Evolutionary conservation across 2,329 filamentous ascomycete species (phyloP).

Genomic region (Clonostachys rhizophaga): DNA sequence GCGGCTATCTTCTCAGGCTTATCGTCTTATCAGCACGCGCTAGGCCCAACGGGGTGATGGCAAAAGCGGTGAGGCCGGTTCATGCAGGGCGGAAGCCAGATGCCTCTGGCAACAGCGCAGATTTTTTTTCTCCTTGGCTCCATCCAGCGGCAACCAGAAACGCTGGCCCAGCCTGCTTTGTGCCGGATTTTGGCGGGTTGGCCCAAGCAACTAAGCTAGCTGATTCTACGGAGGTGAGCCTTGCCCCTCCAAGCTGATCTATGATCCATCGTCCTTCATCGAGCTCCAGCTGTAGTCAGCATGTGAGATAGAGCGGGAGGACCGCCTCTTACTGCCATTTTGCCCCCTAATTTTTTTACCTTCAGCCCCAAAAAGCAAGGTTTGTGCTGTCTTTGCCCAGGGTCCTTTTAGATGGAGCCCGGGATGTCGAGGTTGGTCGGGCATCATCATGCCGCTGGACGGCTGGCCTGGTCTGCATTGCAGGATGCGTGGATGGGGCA

Average conservation of each 20-base stretch:
- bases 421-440: too few species aligned
- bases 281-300: too few species aligned
- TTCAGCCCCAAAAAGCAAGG: too few species aligned
- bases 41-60: slow-evolving; percentile 4
- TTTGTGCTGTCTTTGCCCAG: too few species aligned
- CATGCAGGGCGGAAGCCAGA: not conserved
- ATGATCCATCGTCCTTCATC: not conserved
- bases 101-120: not conserved
- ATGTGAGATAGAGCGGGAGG: too few species aligned
- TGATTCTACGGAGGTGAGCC: not conserved
- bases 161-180: not conserved
- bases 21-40: slow-evolving; percentile 12
- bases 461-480: too few species aligned
- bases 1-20: slow-evolving; percentile 7
- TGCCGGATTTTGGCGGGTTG: not conserved
- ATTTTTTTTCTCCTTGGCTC: not conserved
- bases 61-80: slow-evolving; percentile 7
- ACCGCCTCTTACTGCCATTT: too few species aligned
- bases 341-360: too few species aligned
- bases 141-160: not conserved
- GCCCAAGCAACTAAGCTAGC: not conserved
- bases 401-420: too few species aligned
- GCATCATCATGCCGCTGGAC: too few species aligned
- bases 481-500: too few species aligned
- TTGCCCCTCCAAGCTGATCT: not conserved